Evolutionary conservation across 129 eudicot genomes (phyloP), one percentile per base, ranked within the genome.

Genomic region (Deinandra increscens): DNA sequence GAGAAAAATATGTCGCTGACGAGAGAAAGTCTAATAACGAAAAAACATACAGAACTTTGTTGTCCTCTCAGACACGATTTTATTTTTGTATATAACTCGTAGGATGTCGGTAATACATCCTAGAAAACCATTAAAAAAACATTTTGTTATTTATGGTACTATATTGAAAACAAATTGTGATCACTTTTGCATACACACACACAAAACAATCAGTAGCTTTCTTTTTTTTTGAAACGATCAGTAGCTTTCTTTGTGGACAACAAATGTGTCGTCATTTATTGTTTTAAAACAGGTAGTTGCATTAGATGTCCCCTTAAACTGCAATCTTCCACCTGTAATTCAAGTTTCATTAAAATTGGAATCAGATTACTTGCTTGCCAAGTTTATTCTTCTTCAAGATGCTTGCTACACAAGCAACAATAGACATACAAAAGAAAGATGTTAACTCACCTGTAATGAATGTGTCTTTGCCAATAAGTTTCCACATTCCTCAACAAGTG

Each of bases 271-370:
- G 5, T 58, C 10, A 1, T 7, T 33, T 58, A 58, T 58, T 58
- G 38, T 14, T 29, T 14, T 58, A 14, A 41, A 58, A 26, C 19
- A 58, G 64, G 64, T 3, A 58, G 6, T 64, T 87, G 94, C 80
- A 87, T 81, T 36, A 87, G 73, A 68, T 87, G 89, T 60, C 90
- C 88, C 81, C 85, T 73, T 71, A 89, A 81, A 84, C 96, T 86
- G 75, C 88, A 89, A 58, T 89, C 94, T 75, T 78, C 81, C 78
- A 89, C 78, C 96, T 88, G 86, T 45, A 79, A 68, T 34, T 51
- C 48, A 72, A 49, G 22, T 60, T 41, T 53, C 31, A 55, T 39
- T 43, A 36, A 2, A 3, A 22, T 33, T 36, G 42, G 63, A 9
- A 44, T 42, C 22, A 14, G 33, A 66, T 1, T 44, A 7, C 69